Base-by-base conservation (phyloP, 345 rosid species). In the Populus davidiana region DNA sequence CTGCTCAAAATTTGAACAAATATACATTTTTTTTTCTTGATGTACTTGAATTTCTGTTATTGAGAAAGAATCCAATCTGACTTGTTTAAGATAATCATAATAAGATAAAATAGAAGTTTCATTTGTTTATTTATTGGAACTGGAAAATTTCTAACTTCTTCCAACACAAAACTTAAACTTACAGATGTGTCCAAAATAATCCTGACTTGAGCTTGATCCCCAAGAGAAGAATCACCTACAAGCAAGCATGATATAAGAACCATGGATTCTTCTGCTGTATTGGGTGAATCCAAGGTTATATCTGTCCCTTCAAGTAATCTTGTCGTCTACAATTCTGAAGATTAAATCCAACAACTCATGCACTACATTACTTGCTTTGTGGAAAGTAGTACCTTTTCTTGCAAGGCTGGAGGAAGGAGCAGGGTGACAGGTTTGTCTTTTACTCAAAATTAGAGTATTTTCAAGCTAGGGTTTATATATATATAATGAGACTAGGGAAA, bases 41-140 rank as follows among this genome's bases (percentile, higher is more conserved):
- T 38, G 63, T 35, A 27, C 71, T n/a, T 69, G 27, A 7, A 67
- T 36, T 72, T 72, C 64, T 70, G 77, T 66, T 69, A 14, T 65
- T 73, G 77, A 83, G 81, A 78, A 76, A 54, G 78, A 43, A 65
- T 59, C 72, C 82, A 66, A 81, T 74, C 74, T 54, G 63, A 65
- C 73, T 47, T 78, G 77, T 31, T 66, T 27, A 70, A 78, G 66
- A 75, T 75, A 69, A 63, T 68, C 83, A 74, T 73, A 83, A 86
- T 86, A 86, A 86, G 89, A 87, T 89, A 81, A 86, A 86, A 85
- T 77, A 83, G 88, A 89, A 85, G 90, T 86, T 89, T 81, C 88
- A 85, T 81, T 85, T 81, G 77, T 89, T 76, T 83, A 81, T 74
- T 75, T 78, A 71, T 77, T 70, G 82, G 81, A 75, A 84, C 70